Base-by-base conservation (phyloP, 148 eudicot genomes). In the Vaccinium vitisidaea region DNA sequence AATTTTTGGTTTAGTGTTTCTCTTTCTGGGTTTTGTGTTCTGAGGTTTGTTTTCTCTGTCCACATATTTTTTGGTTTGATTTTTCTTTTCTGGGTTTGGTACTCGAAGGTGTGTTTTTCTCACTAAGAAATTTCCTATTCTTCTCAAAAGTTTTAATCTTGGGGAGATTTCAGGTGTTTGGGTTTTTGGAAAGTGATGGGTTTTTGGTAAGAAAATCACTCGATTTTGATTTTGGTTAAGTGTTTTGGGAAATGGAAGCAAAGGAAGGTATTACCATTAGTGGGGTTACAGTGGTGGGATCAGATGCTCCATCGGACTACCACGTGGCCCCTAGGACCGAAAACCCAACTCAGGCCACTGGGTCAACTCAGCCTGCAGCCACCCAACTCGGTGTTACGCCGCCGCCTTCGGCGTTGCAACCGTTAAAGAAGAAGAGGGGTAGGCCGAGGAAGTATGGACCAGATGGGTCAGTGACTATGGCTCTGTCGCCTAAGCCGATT, bases 361-460 rank as follows among this genome's bases (percentile, higher is more conserved):
- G 93, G 86, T 86, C 93, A 86, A 53, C 89, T 70, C 90, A 90
- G 53, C 83, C 87, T 21, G 74, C 86, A 54, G 79, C 83, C 12
- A 19, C 79, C 52, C 93, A 86, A 36, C 79, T 79, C 80, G 89
- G 63, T 43, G 88, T 56, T 2, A 53, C 86, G 39, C 69, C 88
- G 86, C 75, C 54, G 86, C 67, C 83, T 30, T 32, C 77, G 36
- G 84, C 63, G 2, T 59, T 32, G 76, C 10, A 55, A 27, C 46
- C 86, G 27, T 32, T 63, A 87, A 95, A 92, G 92, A 96, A 96
- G 90, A 97, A 97, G 86, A 89, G 98, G 82, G 99, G 99, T 0
- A 90, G 99, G 63, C 99, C 99, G 58, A 91, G 98, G 80, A 97
- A 97, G 90, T 95, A 97, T 80, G 98, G 89, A 4, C 91, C 98